A percentile compares a stretch with the other conserved stretches of the same genome.
These are phyloP conservation scores for Suillus luteus DNA, from an alignment of 768 basidiomycete genomes.

Conservation along the genomic window DNA sequence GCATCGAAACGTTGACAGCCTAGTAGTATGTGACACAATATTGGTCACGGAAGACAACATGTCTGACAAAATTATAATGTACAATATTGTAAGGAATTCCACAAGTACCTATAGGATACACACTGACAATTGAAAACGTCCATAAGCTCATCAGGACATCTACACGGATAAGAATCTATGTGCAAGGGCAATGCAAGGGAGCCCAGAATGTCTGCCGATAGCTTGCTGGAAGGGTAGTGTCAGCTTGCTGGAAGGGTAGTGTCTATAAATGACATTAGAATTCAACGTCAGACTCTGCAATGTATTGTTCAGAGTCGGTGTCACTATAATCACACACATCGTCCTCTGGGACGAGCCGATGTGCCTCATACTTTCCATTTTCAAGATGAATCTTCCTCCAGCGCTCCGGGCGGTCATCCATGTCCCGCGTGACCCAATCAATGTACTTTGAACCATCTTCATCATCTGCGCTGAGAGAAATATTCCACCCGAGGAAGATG, in stretches of 20 bases:
- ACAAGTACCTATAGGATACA: background rate
- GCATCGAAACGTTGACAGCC: no score
- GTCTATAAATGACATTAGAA: background rate
- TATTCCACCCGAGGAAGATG: conserved; percentile 71
- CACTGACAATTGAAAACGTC: background rate
- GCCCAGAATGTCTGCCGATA: background rate
- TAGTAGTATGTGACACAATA: no score
- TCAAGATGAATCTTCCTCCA: conserved; percentile 38
- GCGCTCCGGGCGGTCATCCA: conserved; percentile 45
- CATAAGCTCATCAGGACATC: background rate
- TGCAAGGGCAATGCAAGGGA: background rate
- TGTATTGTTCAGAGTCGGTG: conserved; percentile 43
- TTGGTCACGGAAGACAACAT: background rate
- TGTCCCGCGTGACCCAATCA: conserved; percentile 41
- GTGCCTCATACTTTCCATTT: conserved; percentile 47
- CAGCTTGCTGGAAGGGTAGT: background rate
- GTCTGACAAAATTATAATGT: background rate
- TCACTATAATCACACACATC: conserved; percentile 37
- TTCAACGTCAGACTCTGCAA: conserved; percentile 21
- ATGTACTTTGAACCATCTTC: conserved; percentile 43
- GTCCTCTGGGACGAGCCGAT: conserved; percentile 37
- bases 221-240: background rate
- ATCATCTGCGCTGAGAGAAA: conserved; percentile 47
- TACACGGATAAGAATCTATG: background rate
- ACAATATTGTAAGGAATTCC: background rate